phyloP scores from a whole-genome alignment of 1,139 yeast species.

The Yamadazyma triangularis region DNA sequence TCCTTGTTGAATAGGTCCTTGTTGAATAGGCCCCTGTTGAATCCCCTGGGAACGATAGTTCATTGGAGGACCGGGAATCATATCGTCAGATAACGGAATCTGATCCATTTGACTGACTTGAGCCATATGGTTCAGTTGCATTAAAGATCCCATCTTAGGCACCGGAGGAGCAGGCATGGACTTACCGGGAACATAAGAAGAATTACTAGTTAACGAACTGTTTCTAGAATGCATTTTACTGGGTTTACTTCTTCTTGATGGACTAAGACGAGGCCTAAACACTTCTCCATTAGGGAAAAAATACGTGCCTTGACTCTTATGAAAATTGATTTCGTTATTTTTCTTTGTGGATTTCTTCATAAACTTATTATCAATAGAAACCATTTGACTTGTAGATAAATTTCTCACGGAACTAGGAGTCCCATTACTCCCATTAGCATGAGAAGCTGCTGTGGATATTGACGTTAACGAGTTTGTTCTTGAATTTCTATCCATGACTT shows the following conservation, averaged over 20 bases:
- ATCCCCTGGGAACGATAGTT: too few species aligned
- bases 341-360: slow-evolving; percentile 17
- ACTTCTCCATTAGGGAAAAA: slow-evolving; percentile 55
- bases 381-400: slow-evolving; percentile 37
- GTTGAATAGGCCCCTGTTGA: too few species aligned
- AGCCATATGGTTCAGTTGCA: too few species aligned
- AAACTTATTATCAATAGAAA: slow-evolving; percentile 37
- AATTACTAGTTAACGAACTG: neutral
- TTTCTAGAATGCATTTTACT: slow-evolving; percentile 15
- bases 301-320: slow-evolving; percentile 26
- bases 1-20: too few species aligned
- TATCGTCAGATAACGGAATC: neutral
- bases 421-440: slow-evolving; percentile 1
- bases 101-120: neutral
- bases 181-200: too few species aligned
- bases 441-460: slow-evolving; percentile 18
- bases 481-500: slow-evolving; percentile 8
- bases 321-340: slow-evolving; percentile 5
- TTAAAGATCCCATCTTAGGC: neutral
- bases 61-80: too few species aligned
- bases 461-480: slow-evolving; percentile 36
- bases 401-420: slow-evolving; percentile 16
- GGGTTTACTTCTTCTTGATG: slow-evolving; percentile 35
- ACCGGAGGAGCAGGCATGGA: neutral
- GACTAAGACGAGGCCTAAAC: slow-evolving; percentile 43